A percentile compares a stretch with the other conserved stretches of the same genome.
phyloP scores from a whole-genome alignment of 225 moss, liverwort and hornwort species.

The Straminergon stramineum region DNA sequence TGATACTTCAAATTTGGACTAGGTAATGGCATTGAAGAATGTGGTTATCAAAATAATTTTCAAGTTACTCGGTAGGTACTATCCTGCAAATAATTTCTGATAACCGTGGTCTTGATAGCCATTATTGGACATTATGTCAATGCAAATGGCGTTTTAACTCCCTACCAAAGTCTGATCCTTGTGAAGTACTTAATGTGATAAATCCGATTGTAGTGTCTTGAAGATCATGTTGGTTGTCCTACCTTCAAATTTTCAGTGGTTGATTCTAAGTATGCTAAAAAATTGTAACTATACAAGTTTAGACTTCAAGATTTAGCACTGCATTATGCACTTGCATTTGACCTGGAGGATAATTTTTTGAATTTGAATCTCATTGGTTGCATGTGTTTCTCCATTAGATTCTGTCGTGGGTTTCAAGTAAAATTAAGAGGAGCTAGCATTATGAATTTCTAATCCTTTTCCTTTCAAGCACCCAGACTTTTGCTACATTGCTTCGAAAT shows the following conservation, averaged over 20 bases:
- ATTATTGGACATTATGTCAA: not conserved
- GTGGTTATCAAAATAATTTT: not conserved
- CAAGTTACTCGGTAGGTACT: not conserved
- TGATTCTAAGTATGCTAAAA: not conserved
- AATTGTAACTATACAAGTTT: too few species aligned
- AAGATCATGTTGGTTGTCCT: not conserved
- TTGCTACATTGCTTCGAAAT: not conserved
- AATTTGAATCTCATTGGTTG: not conserved
- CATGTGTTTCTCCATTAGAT: not conserved
- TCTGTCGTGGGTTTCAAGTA: not conserved
- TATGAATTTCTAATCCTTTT: not conserved
- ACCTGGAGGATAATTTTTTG: not conserved
- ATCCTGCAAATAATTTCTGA: not conserved
- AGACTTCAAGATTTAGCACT: not conserved
- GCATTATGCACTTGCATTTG: not conserved
- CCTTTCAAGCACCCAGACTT: not conserved
- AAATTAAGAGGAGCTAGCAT: not conserved
- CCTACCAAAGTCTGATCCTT: not conserved
- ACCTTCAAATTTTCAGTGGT: not conserved
- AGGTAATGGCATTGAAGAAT: not conserved
- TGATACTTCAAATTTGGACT: not conserved
- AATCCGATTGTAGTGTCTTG: not conserved
- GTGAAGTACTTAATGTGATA: not conserved
- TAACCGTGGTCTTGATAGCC: too few species aligned
- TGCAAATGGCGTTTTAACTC: not conserved